These are phyloP conservation scores for Amborella trichopoda DNA, from an alignment of 164 flowering plant species.

Conservation along the genomic window DNA sequence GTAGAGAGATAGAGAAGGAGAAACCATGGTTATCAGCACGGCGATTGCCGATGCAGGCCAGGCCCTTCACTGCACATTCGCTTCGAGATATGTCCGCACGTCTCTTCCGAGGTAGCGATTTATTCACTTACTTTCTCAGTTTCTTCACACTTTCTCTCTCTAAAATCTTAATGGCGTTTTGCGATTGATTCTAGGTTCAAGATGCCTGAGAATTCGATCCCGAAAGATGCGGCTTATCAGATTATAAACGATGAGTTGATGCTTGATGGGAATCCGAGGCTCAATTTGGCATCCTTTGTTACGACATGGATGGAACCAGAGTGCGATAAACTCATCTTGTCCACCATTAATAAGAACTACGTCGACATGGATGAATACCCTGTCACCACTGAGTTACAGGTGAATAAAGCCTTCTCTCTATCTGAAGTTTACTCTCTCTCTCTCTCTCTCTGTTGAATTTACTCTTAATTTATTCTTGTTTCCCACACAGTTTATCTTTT, in stretches of 20 bases:
- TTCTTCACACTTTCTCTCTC: background rate
- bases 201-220: conserved; percentile 47
- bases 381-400: conserved; percentile 75
- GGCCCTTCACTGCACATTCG: conserved; percentile 25
- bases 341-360: conserved; percentile 58
- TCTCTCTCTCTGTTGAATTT: background rate
- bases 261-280: conserved; percentile 71
- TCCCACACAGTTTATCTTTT: too few species aligned
- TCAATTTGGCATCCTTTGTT: conserved; percentile 70
- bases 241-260: conserved; percentile 60
- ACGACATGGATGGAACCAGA: conserved; percentile 90
- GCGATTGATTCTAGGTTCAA: conserved; percentile 20
- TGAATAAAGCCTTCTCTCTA: background rate
- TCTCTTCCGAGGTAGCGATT: conserved; percentile 25
- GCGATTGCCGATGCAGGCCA: conserved; percentile 15
- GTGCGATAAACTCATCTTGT: conserved; percentile 54
- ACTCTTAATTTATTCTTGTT: background rate
- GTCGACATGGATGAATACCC: conserved; percentile 84
- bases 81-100: conserved; percentile 39
- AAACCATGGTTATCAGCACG: conserved; percentile 24
- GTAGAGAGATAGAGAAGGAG: background rate
- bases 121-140: background rate
- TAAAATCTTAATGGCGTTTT: background rate
- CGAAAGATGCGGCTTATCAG: conserved; percentile 72
- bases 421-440: background rate